Conservation (phyloP, 257 asterid genomes). For the Capsicum chinense region DNA sequence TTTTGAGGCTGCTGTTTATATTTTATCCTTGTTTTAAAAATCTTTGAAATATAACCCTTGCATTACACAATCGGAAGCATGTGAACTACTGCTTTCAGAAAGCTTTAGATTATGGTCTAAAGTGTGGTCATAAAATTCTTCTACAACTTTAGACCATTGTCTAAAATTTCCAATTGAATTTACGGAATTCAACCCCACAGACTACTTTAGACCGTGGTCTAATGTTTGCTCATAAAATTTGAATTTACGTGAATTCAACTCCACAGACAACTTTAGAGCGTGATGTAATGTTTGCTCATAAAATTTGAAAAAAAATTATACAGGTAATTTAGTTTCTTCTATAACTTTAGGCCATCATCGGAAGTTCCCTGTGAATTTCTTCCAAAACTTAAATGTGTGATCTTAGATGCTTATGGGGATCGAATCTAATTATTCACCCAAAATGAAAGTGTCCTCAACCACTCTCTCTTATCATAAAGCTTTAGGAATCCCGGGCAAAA, state of each 20-base stretch:
- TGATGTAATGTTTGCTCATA: background rate
- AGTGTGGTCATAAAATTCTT: background rate
- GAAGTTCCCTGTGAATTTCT: background rate
- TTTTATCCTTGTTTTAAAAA: background rate
- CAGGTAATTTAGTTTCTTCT: background rate
- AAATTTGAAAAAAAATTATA: background rate
- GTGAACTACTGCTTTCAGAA: background rate
- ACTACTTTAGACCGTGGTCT: no score
- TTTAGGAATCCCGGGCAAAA: background rate
- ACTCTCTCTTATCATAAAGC: background rate
- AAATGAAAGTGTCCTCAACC: background rate
- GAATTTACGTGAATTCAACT: background rate
- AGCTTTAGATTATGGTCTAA: background rate
- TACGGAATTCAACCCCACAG: no score
- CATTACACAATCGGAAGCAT: background rate
- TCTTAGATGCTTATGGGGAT: background rate
- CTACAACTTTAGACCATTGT: background rate
- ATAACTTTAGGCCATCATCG: background rate
- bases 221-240: no score
- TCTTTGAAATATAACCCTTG: background rate
- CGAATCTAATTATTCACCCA: background rate
- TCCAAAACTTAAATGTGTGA: background rate
- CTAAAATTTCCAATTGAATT: background rate
- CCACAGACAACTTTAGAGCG: background rate
- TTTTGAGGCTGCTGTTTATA: background rate